phyloP scores from a whole-genome alignment of 768 basidiomycete species.

The Hemileccinum impolitum region DNA sequence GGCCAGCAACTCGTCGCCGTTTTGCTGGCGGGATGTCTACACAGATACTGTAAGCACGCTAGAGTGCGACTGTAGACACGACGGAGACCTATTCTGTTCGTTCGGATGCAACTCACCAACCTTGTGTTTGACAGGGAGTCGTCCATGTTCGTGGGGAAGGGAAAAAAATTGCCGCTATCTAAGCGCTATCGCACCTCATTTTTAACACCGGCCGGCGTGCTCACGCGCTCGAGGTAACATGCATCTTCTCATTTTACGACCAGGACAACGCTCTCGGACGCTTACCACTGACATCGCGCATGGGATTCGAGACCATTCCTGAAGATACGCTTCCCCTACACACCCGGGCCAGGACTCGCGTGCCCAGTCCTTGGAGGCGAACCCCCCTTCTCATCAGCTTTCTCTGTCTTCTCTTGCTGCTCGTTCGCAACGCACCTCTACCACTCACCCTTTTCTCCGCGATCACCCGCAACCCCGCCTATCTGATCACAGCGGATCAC shows the following conservation, averaged over 20 bases:
- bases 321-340: conserved; percentile 21
- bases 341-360: conserved; percentile 1
- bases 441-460: background rate
- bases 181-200: conserved; percentile 3
- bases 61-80: background rate
- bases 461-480: conserved; percentile 46
- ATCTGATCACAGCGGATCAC: conserved; percentile 57
- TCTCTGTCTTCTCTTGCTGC: conserved; percentile 12
- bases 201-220: too few species aligned
- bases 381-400: conserved; percentile 6
- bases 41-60: conserved; percentile 1
- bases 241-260: background rate
- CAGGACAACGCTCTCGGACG: background rate
- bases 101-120: too few species aligned
- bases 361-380: conserved; percentile 11
- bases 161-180: conserved; percentile 7
- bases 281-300: conserved; percentile 1
- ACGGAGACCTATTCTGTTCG: conserved; percentile 13
- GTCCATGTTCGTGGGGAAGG: too few species aligned
- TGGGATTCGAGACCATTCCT: background rate
- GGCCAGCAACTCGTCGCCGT: conserved; percentile 44
- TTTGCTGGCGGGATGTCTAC: conserved; percentile 33
- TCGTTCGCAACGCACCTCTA: conserved; percentile 1
- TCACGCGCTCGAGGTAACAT: too few species aligned
- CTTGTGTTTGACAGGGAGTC: too few species aligned